These are phyloP conservation scores for Salix exigua DNA, from an alignment of 345 rosid species.

Conservation along the genomic window DNA sequence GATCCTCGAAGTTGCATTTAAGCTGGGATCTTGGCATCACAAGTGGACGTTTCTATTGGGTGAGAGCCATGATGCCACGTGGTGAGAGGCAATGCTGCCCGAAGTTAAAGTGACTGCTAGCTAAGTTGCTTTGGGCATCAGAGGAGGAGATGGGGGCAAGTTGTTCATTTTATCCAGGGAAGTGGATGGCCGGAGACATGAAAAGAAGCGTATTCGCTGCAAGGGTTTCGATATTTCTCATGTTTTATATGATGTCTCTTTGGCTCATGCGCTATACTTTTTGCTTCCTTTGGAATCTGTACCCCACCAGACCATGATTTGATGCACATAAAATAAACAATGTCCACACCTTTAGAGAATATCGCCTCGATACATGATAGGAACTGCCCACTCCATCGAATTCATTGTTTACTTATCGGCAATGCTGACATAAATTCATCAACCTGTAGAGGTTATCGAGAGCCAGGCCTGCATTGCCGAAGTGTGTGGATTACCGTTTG, in stretches of 20 bases:
- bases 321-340: background rate
- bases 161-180: conserved; percentile 4
- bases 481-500: too few species aligned
- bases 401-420: background rate
- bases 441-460: background rate
- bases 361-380: background rate
- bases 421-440: background rate
- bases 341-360: background rate
- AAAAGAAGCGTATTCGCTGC: conserved; percentile 20
- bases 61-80: background rate
- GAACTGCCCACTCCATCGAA: background rate
- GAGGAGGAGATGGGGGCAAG: background rate
- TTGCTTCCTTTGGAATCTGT: conserved; percentile 31
- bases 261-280: conserved; percentile 34
- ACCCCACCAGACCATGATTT: conserved; percentile 2
- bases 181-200: conserved; percentile 11
- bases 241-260: conserved; percentile 24
- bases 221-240: conserved; percentile 17
- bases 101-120: background rate
- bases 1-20: background rate
- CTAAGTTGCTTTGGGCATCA: background rate
- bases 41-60: background rate
- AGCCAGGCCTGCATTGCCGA: background rate
- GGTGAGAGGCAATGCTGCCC: background rate
- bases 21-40: background rate